These are phyloP conservation scores for Solanum gandarillasii DNA, from an alignment of 257 asterid species.

Conservation along the genomic window DNA sequence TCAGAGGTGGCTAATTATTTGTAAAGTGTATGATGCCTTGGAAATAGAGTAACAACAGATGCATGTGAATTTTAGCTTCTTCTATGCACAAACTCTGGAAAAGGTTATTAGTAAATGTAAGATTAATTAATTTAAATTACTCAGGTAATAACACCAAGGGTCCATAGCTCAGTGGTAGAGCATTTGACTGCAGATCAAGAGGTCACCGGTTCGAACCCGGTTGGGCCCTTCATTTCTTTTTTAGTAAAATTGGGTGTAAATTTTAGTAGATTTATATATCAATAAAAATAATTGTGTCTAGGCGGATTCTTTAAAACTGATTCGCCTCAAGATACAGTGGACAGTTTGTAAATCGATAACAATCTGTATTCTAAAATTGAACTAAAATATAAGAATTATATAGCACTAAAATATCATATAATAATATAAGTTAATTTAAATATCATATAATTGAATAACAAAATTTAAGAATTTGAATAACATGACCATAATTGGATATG, in stretches of 20 bases:
- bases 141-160: not conserved
- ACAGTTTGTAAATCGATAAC: no score
- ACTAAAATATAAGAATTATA: no score
- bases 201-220: conserved; percentile 36
- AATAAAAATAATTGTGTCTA: no score
- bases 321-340: no score
- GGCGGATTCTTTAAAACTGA: no score
- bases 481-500: no score
- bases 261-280: not conserved
- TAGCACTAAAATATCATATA: no score
- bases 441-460: no score
- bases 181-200: conserved; percentile 48
- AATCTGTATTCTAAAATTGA: no score
- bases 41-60: not conserved
- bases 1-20: not conserved
- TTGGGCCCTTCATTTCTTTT: conserved; percentile 12
- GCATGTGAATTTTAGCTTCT: not conserved
- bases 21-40: not conserved
- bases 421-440: no score
- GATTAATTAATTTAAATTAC: not conserved
- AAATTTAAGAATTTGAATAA: no score
- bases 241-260: not conserved
- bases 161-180: conserved; percentile 92
- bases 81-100: not conserved
- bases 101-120: not conserved